These are phyloP conservation scores for Linderina pennispora DNA, from an alignment of 192 early-diverging fungal genomes.

Conservation along the genomic window DNA sequence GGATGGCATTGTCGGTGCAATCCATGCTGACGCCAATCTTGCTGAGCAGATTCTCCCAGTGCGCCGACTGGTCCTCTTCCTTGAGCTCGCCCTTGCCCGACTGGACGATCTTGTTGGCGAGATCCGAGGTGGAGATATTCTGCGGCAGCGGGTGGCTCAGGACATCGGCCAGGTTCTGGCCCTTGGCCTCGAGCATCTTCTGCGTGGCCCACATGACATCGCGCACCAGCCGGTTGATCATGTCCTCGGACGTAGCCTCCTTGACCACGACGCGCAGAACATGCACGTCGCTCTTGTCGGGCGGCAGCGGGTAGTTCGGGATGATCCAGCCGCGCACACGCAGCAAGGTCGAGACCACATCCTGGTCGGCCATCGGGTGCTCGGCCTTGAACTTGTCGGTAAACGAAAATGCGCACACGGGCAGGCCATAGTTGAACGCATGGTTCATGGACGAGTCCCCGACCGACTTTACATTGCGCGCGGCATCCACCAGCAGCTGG, in stretches of 20 bases:
- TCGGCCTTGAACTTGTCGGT: slow-evolving; percentile 47
- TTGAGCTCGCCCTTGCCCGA: slow-evolving; percentile 7
- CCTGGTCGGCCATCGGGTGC: slow-evolving; percentile 54
- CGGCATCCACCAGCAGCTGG: slow-evolving; percentile 8
- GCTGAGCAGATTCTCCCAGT: slow-evolving; percentile 22
- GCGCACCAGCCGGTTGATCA: slow-evolving; percentile 45
- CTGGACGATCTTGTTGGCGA: slow-evolving; percentile 16
- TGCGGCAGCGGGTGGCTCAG: slow-evolving; percentile 22
- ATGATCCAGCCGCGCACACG: slow-evolving; percentile 72
- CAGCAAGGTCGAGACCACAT: slow-evolving; percentile 51
- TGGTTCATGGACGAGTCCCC: slow-evolving; percentile 23
- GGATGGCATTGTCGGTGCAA: neutral
- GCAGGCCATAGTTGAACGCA: slow-evolving; percentile 48
- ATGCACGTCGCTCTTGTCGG: slow-evolving; percentile 38
- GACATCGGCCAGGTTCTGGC: slow-evolving; percentile 26
- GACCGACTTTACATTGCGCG: slow-evolving; percentile 1
- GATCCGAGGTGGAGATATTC: slow-evolving; percentile 18
- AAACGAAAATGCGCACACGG: slow-evolving; percentile 61
- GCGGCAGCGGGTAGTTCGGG: slow-evolving; percentile 68
- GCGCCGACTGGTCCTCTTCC: slow-evolving; percentile 12
- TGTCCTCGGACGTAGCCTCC: slow-evolving; percentile 50
- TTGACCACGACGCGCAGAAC: slow-evolving; percentile 65
- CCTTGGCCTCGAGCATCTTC: slow-evolving; percentile 36
- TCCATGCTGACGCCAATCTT: slow-evolving; percentile 16
- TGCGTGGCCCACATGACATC: slow-evolving; percentile 52